Percentiles rank a stretch among this genome's conserved stretches.
Evolutionary conservation across 768 basidiomycete species (phyloP).

Genomic region (Serendipita sp.): DNA sequence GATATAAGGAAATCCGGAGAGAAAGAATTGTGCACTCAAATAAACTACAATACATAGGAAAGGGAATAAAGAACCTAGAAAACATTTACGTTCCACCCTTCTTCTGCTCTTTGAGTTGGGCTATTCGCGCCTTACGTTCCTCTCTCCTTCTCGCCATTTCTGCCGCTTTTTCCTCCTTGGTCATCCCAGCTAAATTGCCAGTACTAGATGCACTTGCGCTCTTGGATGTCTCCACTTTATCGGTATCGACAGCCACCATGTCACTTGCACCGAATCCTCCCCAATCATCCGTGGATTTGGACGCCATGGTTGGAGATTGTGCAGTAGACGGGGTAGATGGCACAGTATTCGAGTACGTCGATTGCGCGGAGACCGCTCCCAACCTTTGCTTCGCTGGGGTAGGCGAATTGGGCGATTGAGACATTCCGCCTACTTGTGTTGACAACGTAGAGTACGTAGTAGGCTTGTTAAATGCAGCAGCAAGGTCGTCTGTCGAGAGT

Average conservation of each 20-base stretch:
- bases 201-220: slow-evolving; percentile 9
- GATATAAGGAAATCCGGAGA: no score
- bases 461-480: slow-evolving; percentile 7
- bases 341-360: neutral
- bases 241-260: neutral
- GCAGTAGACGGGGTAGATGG: neutral
- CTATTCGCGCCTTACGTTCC: slow-evolving; percentile 75
- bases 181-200: slow-evolving; percentile 31
- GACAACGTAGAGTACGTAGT: slow-evolving; percentile 8
- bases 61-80: no score
- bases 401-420: neutral
- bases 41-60: no score
- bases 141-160: slow-evolving; percentile 86
- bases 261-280: neutral
- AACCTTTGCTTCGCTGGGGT: neutral
- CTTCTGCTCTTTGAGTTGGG: slow-evolving; percentile 68
- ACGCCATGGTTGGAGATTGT: neutral
- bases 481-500: slow-evolving; percentile 8
- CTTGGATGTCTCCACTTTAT: neutral
- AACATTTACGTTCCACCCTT: slow-evolving; percentile 18
- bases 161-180: slow-evolving; percentile 85
- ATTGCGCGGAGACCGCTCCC: neutral
- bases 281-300: neutral
- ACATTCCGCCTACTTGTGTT: neutral
- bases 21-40: no score